Conservation (phyloP, 129 eudicot genomes). For the Chrysanthemum lavandulifolium region DNA sequence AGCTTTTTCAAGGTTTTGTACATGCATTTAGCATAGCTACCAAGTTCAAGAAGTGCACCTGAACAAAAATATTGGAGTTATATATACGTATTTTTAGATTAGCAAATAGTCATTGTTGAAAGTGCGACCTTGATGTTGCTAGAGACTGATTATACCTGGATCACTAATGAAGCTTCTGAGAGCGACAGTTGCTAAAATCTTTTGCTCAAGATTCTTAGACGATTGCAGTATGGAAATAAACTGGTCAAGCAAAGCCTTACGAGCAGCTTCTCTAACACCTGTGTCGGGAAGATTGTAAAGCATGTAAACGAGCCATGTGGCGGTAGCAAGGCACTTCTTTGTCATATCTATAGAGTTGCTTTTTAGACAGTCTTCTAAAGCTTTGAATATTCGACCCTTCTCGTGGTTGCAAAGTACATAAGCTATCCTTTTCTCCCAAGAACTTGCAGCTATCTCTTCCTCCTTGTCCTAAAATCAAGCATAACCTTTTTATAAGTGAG, state of each 20-base stretch:
- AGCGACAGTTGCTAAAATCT: constrained; percentile 71
- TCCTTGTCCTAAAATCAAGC: constrained; percentile 43
- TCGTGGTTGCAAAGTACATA: constrained; percentile 80
- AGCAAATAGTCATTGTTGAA: too few relatives aligned
- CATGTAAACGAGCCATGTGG: constrained; percentile 84
- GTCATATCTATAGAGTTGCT: constrained; percentile 66
- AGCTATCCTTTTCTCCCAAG: constrained; percentile 72
- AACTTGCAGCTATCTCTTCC: constrained; percentile 55
- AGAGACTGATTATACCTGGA: constrained; percentile 41
- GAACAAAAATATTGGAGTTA: not conserved
- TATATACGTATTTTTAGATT: constrained; percentile 8
- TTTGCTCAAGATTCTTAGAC: constrained; percentile 70
- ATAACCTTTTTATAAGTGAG: not conserved
- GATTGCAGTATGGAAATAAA: constrained; percentile 62
- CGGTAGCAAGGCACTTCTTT: constrained; percentile 49
- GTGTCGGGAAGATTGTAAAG: constrained; percentile 64
- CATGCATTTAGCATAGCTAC: constrained; percentile 59
- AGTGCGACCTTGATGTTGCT: not conserved
- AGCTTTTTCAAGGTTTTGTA: constrained; percentile 66
- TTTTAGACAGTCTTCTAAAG: constrained; percentile 63
- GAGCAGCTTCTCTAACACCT: constrained; percentile 61
- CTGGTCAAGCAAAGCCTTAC: constrained; percentile 62
- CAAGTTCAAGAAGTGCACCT: constrained; percentile 73
- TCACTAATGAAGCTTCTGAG: constrained; percentile 64
- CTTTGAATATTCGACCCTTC: constrained; percentile 59